Conservation (phyloP, 352 stramenopile genomes). For the Phytophthora brassicae region DNA sequence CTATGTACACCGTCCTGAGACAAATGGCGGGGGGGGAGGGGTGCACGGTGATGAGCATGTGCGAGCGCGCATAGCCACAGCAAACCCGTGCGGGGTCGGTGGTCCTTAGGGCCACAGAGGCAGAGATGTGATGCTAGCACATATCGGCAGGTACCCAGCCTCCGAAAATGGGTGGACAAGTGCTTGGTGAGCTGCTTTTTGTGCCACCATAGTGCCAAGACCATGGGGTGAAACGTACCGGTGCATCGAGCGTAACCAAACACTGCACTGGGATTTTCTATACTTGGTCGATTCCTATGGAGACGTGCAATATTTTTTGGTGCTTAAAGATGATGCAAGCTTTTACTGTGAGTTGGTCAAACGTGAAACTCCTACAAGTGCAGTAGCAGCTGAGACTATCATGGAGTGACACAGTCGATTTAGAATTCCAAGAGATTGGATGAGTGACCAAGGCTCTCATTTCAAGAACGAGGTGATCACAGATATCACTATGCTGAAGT, state of each 20-base stretch:
- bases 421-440: constrained; percentile 29
- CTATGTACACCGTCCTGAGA: too few species aligned
- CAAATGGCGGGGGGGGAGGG: too few species aligned
- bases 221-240: constrained; percentile 11
- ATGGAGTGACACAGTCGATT: constrained; percentile 34
- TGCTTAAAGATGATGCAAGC: constrained; percentile 20
- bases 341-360: constrained; percentile 32
- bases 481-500: background rate
- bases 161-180: constrained; percentile 4
- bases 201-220: constrained; percentile 10
- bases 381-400: constrained; percentile 23
- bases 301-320: background rate
- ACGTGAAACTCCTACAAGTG: constrained; percentile 21
- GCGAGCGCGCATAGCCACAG: too few species aligned
- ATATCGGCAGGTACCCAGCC: constrained; percentile 4
- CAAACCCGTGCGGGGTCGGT: too few species aligned
- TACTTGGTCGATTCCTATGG: constrained; percentile 29
- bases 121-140: constrained; percentile 1
- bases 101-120: constrained; percentile 4
- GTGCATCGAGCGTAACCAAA: background rate
- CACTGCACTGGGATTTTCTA: constrained; percentile 38
- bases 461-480: constrained; percentile 37
- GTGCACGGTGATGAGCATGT: too few species aligned
- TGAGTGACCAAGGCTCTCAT: constrained; percentile 12
- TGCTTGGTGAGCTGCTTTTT: constrained; percentile 11